Evolutionary conservation across 1,284 basidiomycete genomes (phyloP).

Genomic region (Irpex rosettiformis): DNA sequence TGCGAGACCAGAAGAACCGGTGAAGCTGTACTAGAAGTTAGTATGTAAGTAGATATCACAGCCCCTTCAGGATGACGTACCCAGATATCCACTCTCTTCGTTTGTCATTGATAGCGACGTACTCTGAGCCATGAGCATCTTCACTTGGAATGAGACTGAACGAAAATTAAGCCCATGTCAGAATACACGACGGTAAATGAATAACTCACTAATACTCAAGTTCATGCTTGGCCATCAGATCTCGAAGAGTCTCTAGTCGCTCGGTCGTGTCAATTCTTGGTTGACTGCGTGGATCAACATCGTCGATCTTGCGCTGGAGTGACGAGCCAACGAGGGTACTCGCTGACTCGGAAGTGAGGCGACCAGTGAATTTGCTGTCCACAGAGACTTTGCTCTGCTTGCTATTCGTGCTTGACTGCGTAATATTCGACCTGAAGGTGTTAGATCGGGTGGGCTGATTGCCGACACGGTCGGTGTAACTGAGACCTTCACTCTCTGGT

Average conservation of each 20-base stretch:
- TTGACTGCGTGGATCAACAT: conserved; percentile 44
- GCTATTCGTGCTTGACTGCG: conserved; percentile 13
- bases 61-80: conserved; percentile 36
- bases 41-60: background rate
- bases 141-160: conserved; percentile 73
- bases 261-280: conserved; percentile 54
- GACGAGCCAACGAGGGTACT: conserved; percentile 73
- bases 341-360: conserved; percentile 56
- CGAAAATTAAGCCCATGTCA: conserved; percentile 7
- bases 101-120: conserved; percentile 78
- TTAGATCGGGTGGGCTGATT: conserved; percentile 23
- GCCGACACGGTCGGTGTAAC: conserved; percentile 13
- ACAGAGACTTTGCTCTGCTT: conserved; percentile 6
- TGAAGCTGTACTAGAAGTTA: conserved; percentile 55
- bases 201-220: conserved; percentile 82
- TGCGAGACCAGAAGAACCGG: conserved; percentile 83
- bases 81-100: conserved; percentile 83
- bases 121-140: conserved; percentile 90
- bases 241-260: conserved; percentile 64
- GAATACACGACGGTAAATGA: conserved; percentile 5
- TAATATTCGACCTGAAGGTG: conserved; percentile 26
- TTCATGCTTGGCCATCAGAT: conserved; percentile 68
- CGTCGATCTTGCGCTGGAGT: conserved; percentile 61
- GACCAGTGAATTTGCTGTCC: conserved; percentile 20
- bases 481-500: conserved; percentile 2